Base-by-base conservation (phyloP, 78 protist genomes). In the Dictyostelium intermedium region DNA sequence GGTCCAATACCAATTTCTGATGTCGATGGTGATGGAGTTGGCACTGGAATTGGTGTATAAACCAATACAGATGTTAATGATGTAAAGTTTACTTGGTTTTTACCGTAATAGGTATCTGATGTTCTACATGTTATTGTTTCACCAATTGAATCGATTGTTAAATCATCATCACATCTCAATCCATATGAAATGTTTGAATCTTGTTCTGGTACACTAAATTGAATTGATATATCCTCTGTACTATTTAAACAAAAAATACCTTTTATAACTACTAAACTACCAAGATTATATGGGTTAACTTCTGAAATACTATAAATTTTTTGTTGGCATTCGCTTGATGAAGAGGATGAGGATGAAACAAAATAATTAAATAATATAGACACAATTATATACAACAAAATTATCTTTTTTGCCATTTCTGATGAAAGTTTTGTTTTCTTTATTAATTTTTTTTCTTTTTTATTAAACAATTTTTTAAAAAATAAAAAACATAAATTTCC, bases 241-340 rank as follows among this genome's bases (percentile, higher is more conserved):
- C 13, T 73, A 34, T 73, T 34, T 20, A 73, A 73, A 73, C 80
- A 73, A 73, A 73, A 73, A 32, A 73, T 34, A 73, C 80, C 80
- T 35, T 73, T 18, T 13, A 73, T 34, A 5, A 73, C 80, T 11
- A 73, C 45, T 6, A 73, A 16, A 18, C 80, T 73, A 35, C n/a
- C 27, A 1, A 35, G 2, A 13, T 14, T 35, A 20, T 73, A 73
- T 35, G 80, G 80, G 41, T 73, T 73, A 5, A 73, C 80, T 35
- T 73, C 80, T 11, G 80, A 73, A 32, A 73, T 11, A 37, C 80
- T 73, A 14, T 18, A 18, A 18, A 73, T 34, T 35, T 27, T 3
- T 73, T 73, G 80, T 2, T 14, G 5, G 7, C 80, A 73, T 32
- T 20, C 80, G 35, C 27, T 20, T 13, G 77, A 25, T 27, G 37